A percentile compares a stretch with the other conserved stretches of the same genome.
phyloP scores from a whole-genome alignment of 805 yeast species.

The Yamadazyma olivae region DNA sequence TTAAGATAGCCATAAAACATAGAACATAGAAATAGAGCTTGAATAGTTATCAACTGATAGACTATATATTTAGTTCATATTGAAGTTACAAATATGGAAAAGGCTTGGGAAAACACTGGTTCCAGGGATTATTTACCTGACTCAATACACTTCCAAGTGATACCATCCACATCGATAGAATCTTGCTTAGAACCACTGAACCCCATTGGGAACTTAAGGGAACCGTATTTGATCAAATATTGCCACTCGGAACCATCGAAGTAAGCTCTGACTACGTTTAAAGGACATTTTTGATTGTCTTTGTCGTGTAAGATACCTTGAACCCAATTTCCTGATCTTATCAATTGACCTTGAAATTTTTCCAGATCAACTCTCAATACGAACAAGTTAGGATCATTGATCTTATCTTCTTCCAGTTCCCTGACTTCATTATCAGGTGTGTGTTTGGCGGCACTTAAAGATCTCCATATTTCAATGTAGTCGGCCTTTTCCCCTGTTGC shows the following conservation, averaged over 20 bases:
- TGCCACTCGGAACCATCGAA: constrained; percentile 20
- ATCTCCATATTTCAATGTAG: constrained; percentile 56
- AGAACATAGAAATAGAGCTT: background rate
- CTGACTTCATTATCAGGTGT: constrained; percentile 25
- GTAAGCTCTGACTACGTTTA: constrained; percentile 26
- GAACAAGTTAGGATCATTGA: constrained; percentile 6
- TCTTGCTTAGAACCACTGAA: constrained; percentile 16
- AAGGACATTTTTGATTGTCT: constrained; percentile 16
- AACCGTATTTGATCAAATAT: constrained; percentile 25
- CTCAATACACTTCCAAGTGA: constrained; percentile 24
- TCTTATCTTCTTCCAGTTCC: constrained; percentile 13
- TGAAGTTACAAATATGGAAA: too few relatives aligned
- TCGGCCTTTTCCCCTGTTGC: constrained; percentile 37
- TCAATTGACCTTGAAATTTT: constrained; percentile 41
- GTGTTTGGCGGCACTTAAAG: constrained; percentile 38
- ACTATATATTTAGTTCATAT: too few relatives aligned
- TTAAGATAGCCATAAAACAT: background rate
- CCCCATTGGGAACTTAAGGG: constrained; percentile 21
- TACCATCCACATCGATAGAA: constrained; percentile 4
- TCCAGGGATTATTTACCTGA: too few relatives aligned
- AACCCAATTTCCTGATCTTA: constrained; percentile 49
- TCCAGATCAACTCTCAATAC: constrained; percentile 23
- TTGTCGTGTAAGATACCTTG: constrained; percentile 45
- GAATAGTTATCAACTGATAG: background rate
- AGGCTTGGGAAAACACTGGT: too few relatives aligned